These are phyloP conservation scores for Salvia splendens DNA, from an alignment of 257 asterid species.

Conservation along the genomic window DNA sequence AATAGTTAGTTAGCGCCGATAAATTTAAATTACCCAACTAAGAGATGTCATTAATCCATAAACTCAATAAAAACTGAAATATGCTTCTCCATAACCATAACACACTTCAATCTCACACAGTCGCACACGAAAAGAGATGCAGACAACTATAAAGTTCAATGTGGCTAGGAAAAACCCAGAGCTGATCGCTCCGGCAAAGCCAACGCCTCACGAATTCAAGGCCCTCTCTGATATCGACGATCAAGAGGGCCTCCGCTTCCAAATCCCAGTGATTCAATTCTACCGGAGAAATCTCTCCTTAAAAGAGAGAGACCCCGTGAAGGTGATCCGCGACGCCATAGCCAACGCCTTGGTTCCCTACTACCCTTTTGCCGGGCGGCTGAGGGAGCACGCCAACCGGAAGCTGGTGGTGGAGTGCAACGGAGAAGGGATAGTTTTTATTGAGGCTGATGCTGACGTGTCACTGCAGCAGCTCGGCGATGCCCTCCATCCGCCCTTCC, in stretches of 20 bases:
- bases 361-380: conserved; percentile 30
- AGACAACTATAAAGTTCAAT: too few relatives aligned
- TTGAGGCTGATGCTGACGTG: background rate
- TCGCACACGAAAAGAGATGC: too few relatives aligned
- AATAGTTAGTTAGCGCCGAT: too few relatives aligned
- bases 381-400: background rate
- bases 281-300: background rate
- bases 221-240: background rate
- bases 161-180: too few relatives aligned
- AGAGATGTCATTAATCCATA: too few relatives aligned
- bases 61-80: too few relatives aligned
- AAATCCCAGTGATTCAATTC: background rate
- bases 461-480: conserved; percentile 47
- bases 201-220: conserved; percentile 32
- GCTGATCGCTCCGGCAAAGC: conserved; percentile 16
- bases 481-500: conserved; percentile 38
- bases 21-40: too few relatives aligned
- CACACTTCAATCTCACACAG: too few relatives aligned
- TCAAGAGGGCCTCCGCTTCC: background rate
- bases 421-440: background rate
- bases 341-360: background rate
- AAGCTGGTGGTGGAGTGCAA: conserved; percentile 6
- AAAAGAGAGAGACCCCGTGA: background rate
- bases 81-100: too few relatives aligned
- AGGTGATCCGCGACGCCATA: background rate